Base-by-base conservation (phyloP, 129 eudicot species). In the Silybum marianum region DNA sequence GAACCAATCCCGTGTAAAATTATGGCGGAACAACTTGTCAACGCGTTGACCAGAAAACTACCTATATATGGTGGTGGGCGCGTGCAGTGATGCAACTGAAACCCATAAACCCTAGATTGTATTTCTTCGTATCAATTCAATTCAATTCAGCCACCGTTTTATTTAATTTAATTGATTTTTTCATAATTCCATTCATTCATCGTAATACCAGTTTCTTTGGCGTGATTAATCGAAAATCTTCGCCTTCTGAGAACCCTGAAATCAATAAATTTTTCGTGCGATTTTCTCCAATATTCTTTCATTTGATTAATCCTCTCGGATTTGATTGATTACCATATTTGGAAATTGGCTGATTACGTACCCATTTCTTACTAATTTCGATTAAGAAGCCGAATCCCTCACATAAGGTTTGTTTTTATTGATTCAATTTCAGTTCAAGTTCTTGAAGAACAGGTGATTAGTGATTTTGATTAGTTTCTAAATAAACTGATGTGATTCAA, bases 61-160 rank as follows among this genome's bases (percentile, higher is more conserved):
- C n/a, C 1, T 11, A 38, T 7, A 79, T 34, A 71, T 16, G 46
- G 25, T 24, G 34, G 38, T 78, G 51, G 74, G 74, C 74, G 48
- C 74, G 1, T 16, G 9, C 62, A 69, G 22, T 69, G 23, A 78
- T 78, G 60, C 6, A 63, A 28, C 34, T n/a, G 40, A 48, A 46
- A 66, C 58, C 54, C 21, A 71, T 80, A 80, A 80, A 80, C 83
- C 83, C 83, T 80, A 80, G 13, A 24, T 67, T 78, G 66, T 19
- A 18, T 77, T 68, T 54, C 51, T 54, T 54, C 46, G 19, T 32
- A 32, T 32, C 36, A 32, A 30, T n/a, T 38, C 62, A 21, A 36
- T 44, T 78, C 82, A 78, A 71, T 71, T 36, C 13, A 65, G 72
- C 83, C 83, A 74, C 70, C 39, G 3, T 14, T n/a, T 39, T 78